Percentiles rank a stretch among this genome's conserved stretches.
These are phyloP conservation scores for Debaryomyces singareniensis DNA, from an alignment of 1,139 yeast genomes.

Conservation along the genomic window DNA sequence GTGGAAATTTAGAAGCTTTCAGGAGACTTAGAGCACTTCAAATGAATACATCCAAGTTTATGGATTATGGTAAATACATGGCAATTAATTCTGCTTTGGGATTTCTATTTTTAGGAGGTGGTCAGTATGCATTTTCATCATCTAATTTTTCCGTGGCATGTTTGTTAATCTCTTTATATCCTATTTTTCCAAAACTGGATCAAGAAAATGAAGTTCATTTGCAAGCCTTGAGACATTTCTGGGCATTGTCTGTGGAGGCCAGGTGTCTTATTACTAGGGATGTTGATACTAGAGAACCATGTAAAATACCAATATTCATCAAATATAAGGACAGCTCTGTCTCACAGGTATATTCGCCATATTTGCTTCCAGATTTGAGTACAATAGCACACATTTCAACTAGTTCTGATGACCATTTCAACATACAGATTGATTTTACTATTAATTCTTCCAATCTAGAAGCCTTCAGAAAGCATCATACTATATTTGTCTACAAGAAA, in stretches of 20 bases:
- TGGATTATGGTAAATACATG: slow-evolving; percentile 67
- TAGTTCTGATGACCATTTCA: slow-evolving; percentile 37
- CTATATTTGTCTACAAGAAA: slow-evolving; percentile 46
- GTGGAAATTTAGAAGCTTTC: slow-evolving; percentile 79
- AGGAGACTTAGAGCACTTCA: slow-evolving; percentile 68
- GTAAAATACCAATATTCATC: slow-evolving; percentile 45
- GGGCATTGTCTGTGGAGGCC: slow-evolving; percentile 82
- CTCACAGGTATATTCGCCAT: slow-evolving; percentile 45
- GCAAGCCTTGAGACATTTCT: slow-evolving; percentile 84
- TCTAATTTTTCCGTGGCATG: slow-evolving; percentile 66
- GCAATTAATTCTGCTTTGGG: slow-evolving; percentile 84
- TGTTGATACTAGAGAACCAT: slow-evolving; percentile 51
- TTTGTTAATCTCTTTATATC: slow-evolving; percentile 69
- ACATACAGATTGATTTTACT: slow-evolving; percentile 35
- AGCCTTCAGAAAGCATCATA: slow-evolving; percentile 39
- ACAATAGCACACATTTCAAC: slow-evolving; percentile 40
- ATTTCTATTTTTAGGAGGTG: slow-evolving; percentile 83
- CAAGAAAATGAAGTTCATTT: slow-evolving; percentile 54
- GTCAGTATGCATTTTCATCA: slow-evolving; percentile 74
- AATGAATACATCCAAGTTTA: slow-evolving; percentile 43
- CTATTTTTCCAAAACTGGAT: slow-evolving; percentile 53
- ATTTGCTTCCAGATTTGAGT: slow-evolving; percentile 58
- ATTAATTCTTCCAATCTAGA: slow-evolving; percentile 31
- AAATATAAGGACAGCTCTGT: slow-evolving; percentile 32
- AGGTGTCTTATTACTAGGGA: slow-evolving; percentile 76